These are phyloP conservation scores for Nicotiana otophora DNA, from an alignment of 257 asterid genomes.

Conservation along the genomic window DNA sequence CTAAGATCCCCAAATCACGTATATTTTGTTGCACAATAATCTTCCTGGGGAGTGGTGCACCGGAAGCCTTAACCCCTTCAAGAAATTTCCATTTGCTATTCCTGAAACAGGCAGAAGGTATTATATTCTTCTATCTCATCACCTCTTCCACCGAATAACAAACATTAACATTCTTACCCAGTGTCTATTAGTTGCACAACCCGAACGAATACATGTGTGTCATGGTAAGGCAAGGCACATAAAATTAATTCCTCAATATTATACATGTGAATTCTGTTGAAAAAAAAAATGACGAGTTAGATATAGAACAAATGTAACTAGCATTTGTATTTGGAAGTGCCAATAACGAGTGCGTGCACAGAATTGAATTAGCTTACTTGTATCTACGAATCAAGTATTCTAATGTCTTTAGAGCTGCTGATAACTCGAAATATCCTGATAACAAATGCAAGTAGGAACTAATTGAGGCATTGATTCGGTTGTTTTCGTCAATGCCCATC, in stretches of 20 bases:
- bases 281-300: not conserved
- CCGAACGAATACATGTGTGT: conserved; percentile 71
- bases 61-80: conserved; percentile 76
- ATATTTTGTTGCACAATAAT: conserved; percentile 78
- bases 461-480: conserved; percentile 48
- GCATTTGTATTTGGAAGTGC: not conserved
- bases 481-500: conserved; percentile 56
- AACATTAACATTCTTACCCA: conserved; percentile 38
- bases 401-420: conserved; percentile 60
- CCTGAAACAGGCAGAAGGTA: conserved; percentile 34
- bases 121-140: not conserved
- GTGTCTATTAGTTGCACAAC: conserved; percentile 63
- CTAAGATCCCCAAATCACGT: conserved; percentile 71
- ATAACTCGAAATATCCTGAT: conserved; percentile 56
- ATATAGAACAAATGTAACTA: not conserved
- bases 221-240: conserved; percentile 88
- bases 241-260: conserved; percentile 72
- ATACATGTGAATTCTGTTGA: conserved; percentile 61
- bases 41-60: conserved; percentile 80
- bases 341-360: not conserved
- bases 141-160: not conserved
- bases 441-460: conserved; percentile 59
- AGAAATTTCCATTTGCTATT: conserved; percentile 84
- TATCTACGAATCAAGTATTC: conserved; percentile 89
- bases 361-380: conserved; percentile 37